phyloP scores from a whole-genome alignment of 768 basidiomycete genomes.

The Naganishia antarctica region DNA sequence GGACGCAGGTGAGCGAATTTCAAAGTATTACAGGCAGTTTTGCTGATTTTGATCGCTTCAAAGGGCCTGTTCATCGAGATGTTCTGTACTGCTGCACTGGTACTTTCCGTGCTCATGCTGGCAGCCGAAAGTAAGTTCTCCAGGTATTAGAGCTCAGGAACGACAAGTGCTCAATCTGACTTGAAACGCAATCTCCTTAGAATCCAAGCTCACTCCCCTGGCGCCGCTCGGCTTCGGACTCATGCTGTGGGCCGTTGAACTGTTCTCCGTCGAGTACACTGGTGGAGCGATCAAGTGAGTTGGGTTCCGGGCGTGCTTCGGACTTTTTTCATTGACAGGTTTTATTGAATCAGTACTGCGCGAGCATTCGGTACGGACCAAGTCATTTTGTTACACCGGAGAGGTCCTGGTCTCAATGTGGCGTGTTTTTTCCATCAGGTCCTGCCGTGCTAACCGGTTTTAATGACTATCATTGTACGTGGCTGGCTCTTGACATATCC shows the following conservation, averaged over 20 bases:
- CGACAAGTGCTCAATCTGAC: background rate
- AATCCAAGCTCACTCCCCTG: slow-evolving; percentile 33
- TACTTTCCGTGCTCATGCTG: slow-evolving; percentile 43
- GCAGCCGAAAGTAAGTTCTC: slow-evolving; percentile 37
- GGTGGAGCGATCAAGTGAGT: slow-evolving; percentile 48
- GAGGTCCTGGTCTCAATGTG: too few relatives aligned
- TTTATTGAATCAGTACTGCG: slow-evolving; percentile 34
- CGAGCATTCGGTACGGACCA: slow-evolving; percentile 38
- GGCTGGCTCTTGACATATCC: background rate
- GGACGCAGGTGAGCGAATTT: slow-evolving; percentile 21
- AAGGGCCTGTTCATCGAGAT: slow-evolving; percentile 48
- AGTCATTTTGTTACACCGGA: too few relatives aligned
- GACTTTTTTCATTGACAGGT: slow-evolving; percentile 12
- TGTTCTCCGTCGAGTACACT: slow-evolving; percentile 42
- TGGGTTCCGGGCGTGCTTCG: background rate
- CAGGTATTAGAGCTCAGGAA: background rate
- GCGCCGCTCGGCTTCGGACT: slow-evolving; percentile 44
- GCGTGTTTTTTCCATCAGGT: background rate
- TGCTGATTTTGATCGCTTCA: background rate
- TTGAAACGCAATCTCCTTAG: background rate
- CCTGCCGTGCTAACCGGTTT: slow-evolving; percentile 43
- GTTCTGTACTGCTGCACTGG: slow-evolving; percentile 43
- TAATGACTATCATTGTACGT: slow-evolving; percentile 31
- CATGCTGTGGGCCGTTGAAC: slow-evolving; percentile 40
- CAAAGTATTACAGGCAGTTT: background rate